phyloP scores from a whole-genome alignment of 2,329 filamentous ascomycete species.

The Teratosphaeria zuluensis region DNA sequence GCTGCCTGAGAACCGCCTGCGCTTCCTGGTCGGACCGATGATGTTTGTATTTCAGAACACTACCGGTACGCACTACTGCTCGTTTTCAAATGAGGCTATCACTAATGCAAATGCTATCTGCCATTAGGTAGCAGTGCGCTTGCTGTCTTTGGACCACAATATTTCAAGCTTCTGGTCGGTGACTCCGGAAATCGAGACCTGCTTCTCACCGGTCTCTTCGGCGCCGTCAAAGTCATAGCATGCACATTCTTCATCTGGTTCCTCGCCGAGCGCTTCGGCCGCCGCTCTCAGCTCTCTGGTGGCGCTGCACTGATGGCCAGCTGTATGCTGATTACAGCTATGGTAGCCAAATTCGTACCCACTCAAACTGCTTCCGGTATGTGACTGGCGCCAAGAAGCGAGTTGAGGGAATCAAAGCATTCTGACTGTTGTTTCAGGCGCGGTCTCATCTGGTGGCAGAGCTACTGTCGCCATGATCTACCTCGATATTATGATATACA shows the following conservation, averaged over 20 bases:
- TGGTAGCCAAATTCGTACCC: not conserved
- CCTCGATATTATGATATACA: constrained; percentile 45
- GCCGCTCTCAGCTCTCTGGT: not conserved
- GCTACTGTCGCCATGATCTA: constrained; percentile 47
- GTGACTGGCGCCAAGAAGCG: not conserved
- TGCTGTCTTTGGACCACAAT: not conserved
- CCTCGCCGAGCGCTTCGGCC: not conserved
- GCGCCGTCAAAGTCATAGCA: not conserved
- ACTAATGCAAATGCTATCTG: not conserved
- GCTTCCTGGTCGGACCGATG: not conserved
- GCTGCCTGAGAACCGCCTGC: constrained; percentile 31
- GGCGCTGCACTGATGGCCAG: not conserved
- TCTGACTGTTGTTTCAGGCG: constrained; percentile 3
- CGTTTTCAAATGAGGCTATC: not conserved
- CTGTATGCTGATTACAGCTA: not conserved
- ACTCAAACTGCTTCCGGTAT: not conserved
- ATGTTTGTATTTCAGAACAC: not conserved
- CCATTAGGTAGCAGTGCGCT: not conserved
- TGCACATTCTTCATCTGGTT: not conserved
- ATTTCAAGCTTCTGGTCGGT: not conserved
- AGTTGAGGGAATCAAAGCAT: constrained; percentile 12
- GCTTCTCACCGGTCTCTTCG: not conserved
- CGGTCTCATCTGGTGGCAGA: constrained; percentile 31
- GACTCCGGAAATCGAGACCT: not conserved
- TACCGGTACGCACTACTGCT: not conserved